Evolutionary conservation across 2,329 filamentous ascomycete species (phyloP), one percentile per base, ranked within the genome.

Genomic region (Fusarium musae): DNA sequence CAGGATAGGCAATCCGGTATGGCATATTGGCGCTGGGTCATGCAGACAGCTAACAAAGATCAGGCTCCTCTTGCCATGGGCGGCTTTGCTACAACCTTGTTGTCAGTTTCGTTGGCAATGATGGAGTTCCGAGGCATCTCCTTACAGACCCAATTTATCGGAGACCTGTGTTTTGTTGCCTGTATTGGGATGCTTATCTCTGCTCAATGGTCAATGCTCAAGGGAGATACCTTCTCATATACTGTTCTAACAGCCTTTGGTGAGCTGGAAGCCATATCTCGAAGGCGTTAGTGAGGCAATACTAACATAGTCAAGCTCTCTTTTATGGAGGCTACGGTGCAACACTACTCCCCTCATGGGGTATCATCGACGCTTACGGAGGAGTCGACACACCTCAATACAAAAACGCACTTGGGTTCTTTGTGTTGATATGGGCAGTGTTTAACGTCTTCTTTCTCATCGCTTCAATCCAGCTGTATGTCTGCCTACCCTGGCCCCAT

Each of bases 381-480:
- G 78, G 73, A 21, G 40, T 13, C 5, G 17, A 42, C 13, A 46
- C 47, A 6, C 53, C 65, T 11, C 28, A 67, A 43, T 78, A 70
- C 59, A 77, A 78, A 17, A 79, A 78, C 39, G 75, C 78, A 3
- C 59, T 79, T 23, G 77, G 76, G 1, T 77, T 78, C 47, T 79
- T 77, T n/a, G 59, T 77, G 17, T 46, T 79, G 13, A 53, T 78
- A n/a, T 79, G 73, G 77, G 75, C 66, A 15, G 77, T 79, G 3
- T 66, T 78, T n/a, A 77, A 79, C n/a, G 37, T 75, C 5, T 78
- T 78, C 47, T 78, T 78, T 61, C 68, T 78, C 21, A 73, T 78
- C 56, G 74, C 72, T 13, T 73, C 70, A 3, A 46, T 75, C 15
- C 62, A 72, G 26, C 62, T 75, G 75, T 74, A 59, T 59, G 74